Evolutionary conservation across 164 flowering plant genomes (phyloP).

Genomic region (Liriodendron chinense): DNA sequence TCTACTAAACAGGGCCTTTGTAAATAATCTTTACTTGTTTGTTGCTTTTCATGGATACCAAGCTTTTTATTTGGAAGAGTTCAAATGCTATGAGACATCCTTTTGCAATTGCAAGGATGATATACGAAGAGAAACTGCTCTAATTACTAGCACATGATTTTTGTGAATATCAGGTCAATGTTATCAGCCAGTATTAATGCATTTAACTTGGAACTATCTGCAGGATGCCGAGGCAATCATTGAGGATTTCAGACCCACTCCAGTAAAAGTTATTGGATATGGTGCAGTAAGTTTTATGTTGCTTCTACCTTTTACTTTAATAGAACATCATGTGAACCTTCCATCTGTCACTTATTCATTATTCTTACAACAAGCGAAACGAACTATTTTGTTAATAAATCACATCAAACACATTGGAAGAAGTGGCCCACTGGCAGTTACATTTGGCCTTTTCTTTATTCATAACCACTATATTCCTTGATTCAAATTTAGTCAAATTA

Average conservation of each 20-base stretch:
- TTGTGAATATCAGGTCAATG: constrained; percentile 3
- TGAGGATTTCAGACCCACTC: constrained; percentile 74
- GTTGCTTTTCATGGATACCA: too few species aligned
- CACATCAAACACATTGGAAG: not conserved
- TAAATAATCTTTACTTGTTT: too few species aligned
- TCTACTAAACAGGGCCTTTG: too few species aligned
- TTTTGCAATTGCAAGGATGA: not conserved
- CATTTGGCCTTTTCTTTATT: not conserved
- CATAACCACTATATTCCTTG: not conserved
- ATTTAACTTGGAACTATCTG: constrained; percentile 16
- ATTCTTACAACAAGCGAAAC: too few species aligned
- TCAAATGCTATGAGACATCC: not conserved
- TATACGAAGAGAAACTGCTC: not conserved
- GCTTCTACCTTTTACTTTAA: not conserved
- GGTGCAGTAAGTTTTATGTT: constrained; percentile 58
- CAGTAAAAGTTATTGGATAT: constrained; percentile 53
- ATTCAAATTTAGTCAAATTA: too few species aligned
- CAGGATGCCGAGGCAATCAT: constrained; percentile 98
- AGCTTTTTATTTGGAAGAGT: not conserved
- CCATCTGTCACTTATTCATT: not conserved
- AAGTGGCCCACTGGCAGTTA: not conserved
- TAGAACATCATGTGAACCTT: not conserved
- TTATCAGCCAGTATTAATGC: constrained; percentile 6
- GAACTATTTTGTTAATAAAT: too few species aligned
- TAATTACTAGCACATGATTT: not conserved